Evolutionary conservation across 2,329 filamentous ascomycete genomes (phyloP).

Genomic region (Taxawa tesnikishii): DNA sequence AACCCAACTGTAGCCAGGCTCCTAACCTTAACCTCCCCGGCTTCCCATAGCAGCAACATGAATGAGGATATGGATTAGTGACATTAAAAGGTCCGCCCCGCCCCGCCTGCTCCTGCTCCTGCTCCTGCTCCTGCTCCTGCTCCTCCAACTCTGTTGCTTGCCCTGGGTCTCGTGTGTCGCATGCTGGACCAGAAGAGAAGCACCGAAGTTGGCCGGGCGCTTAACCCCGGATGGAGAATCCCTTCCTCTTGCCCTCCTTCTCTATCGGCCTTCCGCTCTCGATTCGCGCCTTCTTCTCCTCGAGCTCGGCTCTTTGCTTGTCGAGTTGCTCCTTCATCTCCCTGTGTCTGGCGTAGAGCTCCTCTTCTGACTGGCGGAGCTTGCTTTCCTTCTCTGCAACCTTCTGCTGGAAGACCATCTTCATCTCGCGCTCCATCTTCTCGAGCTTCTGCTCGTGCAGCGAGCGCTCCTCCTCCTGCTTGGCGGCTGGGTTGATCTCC

Average conservation of each 20-base stretch:
- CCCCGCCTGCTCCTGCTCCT: constrained; percentile 8
- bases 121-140: no score
- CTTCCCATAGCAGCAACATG: constrained; percentile 9
- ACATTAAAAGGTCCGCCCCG: constrained; percentile 13
- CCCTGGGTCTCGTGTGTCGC: no score
- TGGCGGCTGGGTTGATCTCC: constrained; percentile 99
- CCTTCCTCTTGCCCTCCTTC: constrained; percentile 98
- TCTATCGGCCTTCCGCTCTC: constrained; percentile 93
- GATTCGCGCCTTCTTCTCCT: constrained; percentile 95
- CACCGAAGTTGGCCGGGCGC: background rate
- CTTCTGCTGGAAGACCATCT: constrained; percentile 99
- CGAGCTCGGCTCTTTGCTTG: constrained; percentile 83
- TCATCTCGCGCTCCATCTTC: constrained; percentile 99
- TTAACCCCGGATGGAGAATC: constrained; percentile 75
- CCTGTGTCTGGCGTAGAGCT: constrained; percentile 92
- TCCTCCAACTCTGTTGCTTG: no score
- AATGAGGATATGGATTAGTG: constrained; percentile 16
- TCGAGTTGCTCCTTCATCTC: constrained; percentile 99
- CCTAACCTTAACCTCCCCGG: constrained; percentile 4
- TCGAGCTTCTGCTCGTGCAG: constrained; percentile 99
- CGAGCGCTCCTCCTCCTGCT: constrained; percentile 97
- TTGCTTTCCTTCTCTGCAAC: constrained; percentile 99
- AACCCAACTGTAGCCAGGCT: constrained; percentile 9
- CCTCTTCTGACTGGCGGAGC: constrained; percentile 97
- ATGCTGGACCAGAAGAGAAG: no score